These are phyloP conservation scores for Colletotrichum godetiae DNA, from an alignment of 2,329 filamentous ascomycete genomes.

Conservation along the genomic window DNA sequence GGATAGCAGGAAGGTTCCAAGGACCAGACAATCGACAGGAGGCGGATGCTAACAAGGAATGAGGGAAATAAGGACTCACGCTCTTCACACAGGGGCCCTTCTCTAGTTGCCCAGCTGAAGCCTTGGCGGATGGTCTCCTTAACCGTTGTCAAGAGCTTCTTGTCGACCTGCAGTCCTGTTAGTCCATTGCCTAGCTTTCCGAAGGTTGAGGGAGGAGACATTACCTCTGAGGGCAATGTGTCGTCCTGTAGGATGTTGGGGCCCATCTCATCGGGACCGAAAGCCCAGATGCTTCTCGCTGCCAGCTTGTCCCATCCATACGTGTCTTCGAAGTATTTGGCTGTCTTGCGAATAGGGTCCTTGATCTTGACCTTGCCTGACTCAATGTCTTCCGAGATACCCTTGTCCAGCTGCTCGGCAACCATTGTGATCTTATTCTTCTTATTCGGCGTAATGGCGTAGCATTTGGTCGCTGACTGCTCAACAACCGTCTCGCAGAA, in stretches of 20 bases:
- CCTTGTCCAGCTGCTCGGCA: slow-evolving; percentile 93
- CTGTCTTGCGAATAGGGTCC: slow-evolving; percentile 91
- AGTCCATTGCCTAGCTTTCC: slow-evolving; percentile 18
- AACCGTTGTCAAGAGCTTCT: slow-evolving; percentile 86
- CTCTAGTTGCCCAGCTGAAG: slow-evolving; percentile 95
- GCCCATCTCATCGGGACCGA: slow-evolving; percentile 93
- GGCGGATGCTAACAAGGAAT: slow-evolving; percentile 25
- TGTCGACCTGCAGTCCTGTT: slow-evolving; percentile 75
- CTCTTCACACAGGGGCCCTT: slow-evolving; percentile 97
- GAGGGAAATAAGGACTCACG: slow-evolving; percentile 67
- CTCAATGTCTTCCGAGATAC: slow-evolving; percentile 95
- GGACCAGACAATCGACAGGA: slow-evolving; percentile 20
- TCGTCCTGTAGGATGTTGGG: slow-evolving; percentile 98
- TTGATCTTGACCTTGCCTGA: slow-evolving; percentile 89
- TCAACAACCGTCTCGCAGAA: slow-evolving; percentile 99
- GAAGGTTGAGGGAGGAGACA: slow-evolving; percentile 41
- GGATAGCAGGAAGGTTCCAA: slow-evolving; percentile 3
- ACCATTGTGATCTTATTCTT: slow-evolving; percentile 99
- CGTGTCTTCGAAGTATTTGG: slow-evolving; percentile 96
- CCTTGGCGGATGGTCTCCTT: slow-evolving; percentile 95
- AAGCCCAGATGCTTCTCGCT: slow-evolving; percentile 96
- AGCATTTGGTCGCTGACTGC: slow-evolving; percentile 97
- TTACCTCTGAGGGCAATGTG: slow-evolving; percentile 86
- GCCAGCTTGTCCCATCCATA: slow-evolving; percentile 98
- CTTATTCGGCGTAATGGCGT: slow-evolving; percentile 97